Evolutionary conservation across 345 rosid species (phyloP).

Genomic region (Trapa incisa): DNA sequence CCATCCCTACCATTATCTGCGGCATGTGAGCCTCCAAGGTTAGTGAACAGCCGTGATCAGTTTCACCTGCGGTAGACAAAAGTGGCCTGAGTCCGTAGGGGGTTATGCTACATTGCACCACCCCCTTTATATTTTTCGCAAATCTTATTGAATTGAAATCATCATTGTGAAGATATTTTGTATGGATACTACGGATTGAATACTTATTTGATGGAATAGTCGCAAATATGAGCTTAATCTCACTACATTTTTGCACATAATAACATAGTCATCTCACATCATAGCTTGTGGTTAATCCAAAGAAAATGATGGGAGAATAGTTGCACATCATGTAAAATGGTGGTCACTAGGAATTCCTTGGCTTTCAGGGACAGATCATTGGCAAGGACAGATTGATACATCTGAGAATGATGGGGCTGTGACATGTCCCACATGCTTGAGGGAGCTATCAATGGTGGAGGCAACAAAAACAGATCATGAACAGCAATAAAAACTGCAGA

Average conservation of each 20-base stretch:
- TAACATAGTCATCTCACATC: no score
- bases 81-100: background rate
- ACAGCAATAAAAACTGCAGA: background rate
- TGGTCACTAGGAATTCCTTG: no score
- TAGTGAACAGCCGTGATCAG: background rate
- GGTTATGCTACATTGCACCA: background rate
- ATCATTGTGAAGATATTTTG: background rate
- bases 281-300: no score
- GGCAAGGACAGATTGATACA: no score
- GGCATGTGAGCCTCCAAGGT: background rate
- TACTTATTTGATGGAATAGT: background rate
- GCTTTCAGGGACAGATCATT: constrained; percentile 9
- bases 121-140: background rate
- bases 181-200: background rate
- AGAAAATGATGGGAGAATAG: no score
- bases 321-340: no score
- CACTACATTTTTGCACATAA: no score
- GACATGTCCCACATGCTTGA: background rate
- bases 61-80: background rate
- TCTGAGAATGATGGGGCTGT: background rate
- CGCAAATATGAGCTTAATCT: no score
- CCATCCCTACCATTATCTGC: background rate
- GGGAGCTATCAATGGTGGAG: background rate
- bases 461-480: background rate
- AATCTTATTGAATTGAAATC: background rate